Conservation (phyloP, 2,329 filamentous ascomycete species). For the Penicillium brasilianum region DNA sequence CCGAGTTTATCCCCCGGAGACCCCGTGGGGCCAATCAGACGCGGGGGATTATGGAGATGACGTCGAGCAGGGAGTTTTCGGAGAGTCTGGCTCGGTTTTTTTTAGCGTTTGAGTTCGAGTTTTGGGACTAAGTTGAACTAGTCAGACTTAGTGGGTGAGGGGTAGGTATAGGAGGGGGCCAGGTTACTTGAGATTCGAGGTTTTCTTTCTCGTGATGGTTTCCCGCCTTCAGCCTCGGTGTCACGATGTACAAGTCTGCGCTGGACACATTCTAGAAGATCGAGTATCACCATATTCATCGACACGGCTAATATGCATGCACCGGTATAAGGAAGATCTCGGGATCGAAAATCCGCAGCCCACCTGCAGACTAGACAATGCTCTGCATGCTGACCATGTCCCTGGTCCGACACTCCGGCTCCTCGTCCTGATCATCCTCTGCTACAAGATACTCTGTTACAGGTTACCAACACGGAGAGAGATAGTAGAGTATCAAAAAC, state of each 20-base stretch:
- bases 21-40: conserved; percentile 27
- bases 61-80: conserved; percentile 28
- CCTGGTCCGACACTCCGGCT: background rate
- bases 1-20: conserved; percentile 19
- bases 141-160: background rate
- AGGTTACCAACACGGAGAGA: too few species aligned
- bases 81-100: conserved; percentile 3
- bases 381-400: background rate
- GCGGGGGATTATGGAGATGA: conserved; percentile 27
- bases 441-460: too few species aligned
- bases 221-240: background rate
- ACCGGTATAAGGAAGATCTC: conserved; percentile 1
- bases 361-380: background rate
- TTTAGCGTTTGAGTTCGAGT: background rate
- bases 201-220: too few species aligned
- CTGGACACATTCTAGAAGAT: background rate
- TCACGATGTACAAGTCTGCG: background rate
- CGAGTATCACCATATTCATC: too few species aligned
- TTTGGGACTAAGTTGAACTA: background rate
- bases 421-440: too few species aligned
- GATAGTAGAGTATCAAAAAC: background rate
- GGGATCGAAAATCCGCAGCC: background rate
- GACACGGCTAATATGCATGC: background rate
- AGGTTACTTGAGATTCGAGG: too few species aligned
- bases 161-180: background rate